Conservation (phyloP, 768 basidiomycete genomes). For the Leccinum aurantiacum region DNA sequence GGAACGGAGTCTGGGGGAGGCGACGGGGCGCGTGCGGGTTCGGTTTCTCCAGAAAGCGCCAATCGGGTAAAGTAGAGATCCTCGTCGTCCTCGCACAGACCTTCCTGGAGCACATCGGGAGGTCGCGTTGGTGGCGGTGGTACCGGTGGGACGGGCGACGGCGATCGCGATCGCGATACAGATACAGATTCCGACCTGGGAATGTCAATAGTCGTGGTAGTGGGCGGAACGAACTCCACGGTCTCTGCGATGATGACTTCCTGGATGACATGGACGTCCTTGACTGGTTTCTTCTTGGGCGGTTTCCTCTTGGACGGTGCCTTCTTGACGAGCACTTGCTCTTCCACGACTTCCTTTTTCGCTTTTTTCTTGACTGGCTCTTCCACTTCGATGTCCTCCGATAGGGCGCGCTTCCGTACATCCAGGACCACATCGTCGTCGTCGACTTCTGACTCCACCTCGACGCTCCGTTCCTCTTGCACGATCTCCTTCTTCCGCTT, state of each 20-base stretch:
- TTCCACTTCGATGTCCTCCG: constrained; percentile 41
- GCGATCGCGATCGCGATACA: constrained; percentile 43
- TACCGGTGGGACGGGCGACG: constrained; percentile 46
- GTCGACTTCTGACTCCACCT: constrained; percentile 66
- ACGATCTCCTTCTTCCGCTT: constrained; percentile 51
- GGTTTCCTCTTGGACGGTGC: constrained; percentile 35
- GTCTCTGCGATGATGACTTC: constrained; percentile 52
- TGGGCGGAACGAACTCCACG: constrained; percentile 48
- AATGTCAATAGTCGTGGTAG: constrained; percentile 51
- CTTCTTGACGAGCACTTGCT: constrained; percentile 38
- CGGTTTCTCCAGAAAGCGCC: constrained; percentile 28
- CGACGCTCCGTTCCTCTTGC: constrained; percentile 38
- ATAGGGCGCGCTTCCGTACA: constrained; percentile 45
- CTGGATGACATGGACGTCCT: constrained; percentile 43
- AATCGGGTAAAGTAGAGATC: constrained; percentile 75
- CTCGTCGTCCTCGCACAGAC: constrained; percentile 82
- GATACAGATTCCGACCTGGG: constrained; percentile 42
- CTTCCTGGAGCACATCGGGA: constrained; percentile 53
- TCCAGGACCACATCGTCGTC: constrained; percentile 36
- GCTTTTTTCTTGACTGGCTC: constrained; percentile 27
- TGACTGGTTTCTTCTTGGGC: constrained; percentile 31
- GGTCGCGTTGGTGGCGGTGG: constrained; percentile 45
- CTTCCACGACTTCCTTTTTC: constrained; percentile 37
- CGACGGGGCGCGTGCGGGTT: constrained; percentile 27
- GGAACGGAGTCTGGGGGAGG: constrained; percentile 42